Conservation (phyloP, 768 basidiomycete genomes). For the Psilocybe tampanensis region DNA sequence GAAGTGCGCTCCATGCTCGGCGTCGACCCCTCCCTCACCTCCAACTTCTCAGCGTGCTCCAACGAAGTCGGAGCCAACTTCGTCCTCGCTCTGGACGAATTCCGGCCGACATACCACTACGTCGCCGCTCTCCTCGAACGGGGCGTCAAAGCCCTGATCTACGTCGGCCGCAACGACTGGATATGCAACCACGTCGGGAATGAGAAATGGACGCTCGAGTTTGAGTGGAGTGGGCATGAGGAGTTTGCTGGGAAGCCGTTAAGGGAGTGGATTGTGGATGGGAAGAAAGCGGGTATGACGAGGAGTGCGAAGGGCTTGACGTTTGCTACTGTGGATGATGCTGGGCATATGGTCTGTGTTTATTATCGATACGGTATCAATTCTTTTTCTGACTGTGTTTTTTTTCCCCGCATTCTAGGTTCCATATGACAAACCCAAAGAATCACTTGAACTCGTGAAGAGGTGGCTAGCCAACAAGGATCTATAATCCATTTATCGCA, state of each 20-base stretch:
- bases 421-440: constrained; percentile 19
- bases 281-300: constrained; percentile 39
- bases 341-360: constrained; percentile 66
- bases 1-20: constrained; percentile 59
- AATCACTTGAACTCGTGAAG: constrained; percentile 16
- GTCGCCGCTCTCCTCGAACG: constrained; percentile 71
- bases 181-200: constrained; percentile 79
- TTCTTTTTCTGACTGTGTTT: background rate
- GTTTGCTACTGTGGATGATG: constrained; percentile 63
- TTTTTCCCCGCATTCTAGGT: constrained; percentile 8
- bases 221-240: constrained; percentile 70
- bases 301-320: constrained; percentile 52
- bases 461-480: constrained; percentile 12
- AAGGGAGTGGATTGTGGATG: constrained; percentile 59
- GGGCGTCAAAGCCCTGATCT: constrained; percentile 67
- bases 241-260: constrained; percentile 42
- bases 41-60: constrained; percentile 36
- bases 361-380: background rate
- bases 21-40: constrained; percentile 48
- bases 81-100: constrained; percentile 39
- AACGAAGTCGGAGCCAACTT: constrained; percentile 51
- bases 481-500: background rate
- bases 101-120: constrained; percentile 52
- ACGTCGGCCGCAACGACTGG: constrained; percentile 73
- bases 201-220: constrained; percentile 63